Evolutionary conservation across 2,329 filamentous ascomycete species (phyloP), one percentile per base, ranked within the genome.

Genomic region (Xylariaceae sp.): DNA sequence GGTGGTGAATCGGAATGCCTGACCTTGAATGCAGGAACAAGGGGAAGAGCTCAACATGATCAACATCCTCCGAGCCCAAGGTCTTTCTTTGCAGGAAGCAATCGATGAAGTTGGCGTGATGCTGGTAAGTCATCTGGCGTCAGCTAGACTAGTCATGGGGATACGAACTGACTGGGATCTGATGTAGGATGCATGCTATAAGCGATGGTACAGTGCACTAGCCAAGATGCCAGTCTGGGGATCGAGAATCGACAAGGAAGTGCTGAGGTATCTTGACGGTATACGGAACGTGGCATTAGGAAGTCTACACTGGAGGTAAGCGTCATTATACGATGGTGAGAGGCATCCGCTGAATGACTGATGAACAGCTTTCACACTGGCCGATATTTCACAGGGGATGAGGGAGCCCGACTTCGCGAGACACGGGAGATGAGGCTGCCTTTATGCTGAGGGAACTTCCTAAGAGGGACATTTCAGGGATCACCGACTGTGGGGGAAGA

Each of bases 231-330:
- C 55, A 3, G 39, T 41, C 22, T 59, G 50, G 48, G 55, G 55
- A 8, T 45, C 55, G 13, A 39, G 48, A 11, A 43, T 52, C 9
- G 56, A 59, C 34, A 43, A 35, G 9, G 42, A 52, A 16, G 53
- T 57, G 4, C 40, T 51, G 15, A 48, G 32, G n/a, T 54, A 51
- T 7, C 34, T 59, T 9, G 42, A 52, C 12, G 53, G 36, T 1
- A 52, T 50, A 30, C 44, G 49, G 4, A 47, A 48, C 24, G 39
- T 58, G n/a, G 48, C 52, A 4, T 38, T 56, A 12, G 56, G 51
- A 1, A 55, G 49, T 41, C 45, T 57, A 4, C 34, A 51, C 17
- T 59, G 56, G 56, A 57, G 54, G 55, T 56, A 19, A 37, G 44
- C n/a, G n/a, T n/a, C n/a, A n/a, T n/a, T n/a, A n/a, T n/a, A n/a